A percentile compares a stretch with the other conserved stretches of the same genome.
These are phyloP conservation scores for Hamamelis virginiana DNA, from an alignment of 164 flowering plant genomes.

Conservation along the genomic window DNA sequence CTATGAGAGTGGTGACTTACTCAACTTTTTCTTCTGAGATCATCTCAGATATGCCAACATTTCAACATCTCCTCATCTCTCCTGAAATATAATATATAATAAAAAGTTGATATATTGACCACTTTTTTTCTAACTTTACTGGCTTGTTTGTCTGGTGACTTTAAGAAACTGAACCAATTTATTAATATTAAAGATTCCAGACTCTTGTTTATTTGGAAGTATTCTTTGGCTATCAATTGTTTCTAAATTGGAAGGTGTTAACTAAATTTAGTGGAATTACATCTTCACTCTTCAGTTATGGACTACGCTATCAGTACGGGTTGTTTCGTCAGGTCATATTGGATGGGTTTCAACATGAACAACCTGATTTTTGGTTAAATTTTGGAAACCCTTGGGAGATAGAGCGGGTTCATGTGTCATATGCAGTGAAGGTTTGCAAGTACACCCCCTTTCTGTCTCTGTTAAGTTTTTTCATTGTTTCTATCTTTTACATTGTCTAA, in stretches of 20 bases:
- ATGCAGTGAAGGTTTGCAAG: constrained; percentile 52
- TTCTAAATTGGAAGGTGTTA: background rate
- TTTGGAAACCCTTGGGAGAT: constrained; percentile 72
- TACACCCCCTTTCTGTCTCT: constrained; percentile 8
- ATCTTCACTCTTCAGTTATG: constrained; percentile 43
- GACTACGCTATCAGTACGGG: constrained; percentile 60
- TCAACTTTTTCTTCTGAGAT: background rate
- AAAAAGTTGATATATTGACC: background rate
- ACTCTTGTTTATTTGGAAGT: background rate
- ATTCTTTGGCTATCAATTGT: background rate
- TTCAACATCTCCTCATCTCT: background rate
- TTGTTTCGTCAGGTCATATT: constrained; percentile 54
- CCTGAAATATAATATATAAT: background rate
- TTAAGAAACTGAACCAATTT: background rate
- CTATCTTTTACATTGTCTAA: background rate
- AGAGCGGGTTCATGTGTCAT: constrained; percentile 57
- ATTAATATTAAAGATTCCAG: background rate
- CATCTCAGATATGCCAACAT: background rate
- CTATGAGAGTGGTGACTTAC: background rate
- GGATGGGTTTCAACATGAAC: constrained; percentile 62
- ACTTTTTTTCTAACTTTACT: background rate
- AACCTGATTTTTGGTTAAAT: constrained; percentile 63
- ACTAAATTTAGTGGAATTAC: background rate
- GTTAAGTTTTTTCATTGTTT: background rate
- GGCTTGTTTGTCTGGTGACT: background rate